Evolutionary conservation across 805 yeast species (phyloP).

Genomic region (Candida easanensis): DNA sequence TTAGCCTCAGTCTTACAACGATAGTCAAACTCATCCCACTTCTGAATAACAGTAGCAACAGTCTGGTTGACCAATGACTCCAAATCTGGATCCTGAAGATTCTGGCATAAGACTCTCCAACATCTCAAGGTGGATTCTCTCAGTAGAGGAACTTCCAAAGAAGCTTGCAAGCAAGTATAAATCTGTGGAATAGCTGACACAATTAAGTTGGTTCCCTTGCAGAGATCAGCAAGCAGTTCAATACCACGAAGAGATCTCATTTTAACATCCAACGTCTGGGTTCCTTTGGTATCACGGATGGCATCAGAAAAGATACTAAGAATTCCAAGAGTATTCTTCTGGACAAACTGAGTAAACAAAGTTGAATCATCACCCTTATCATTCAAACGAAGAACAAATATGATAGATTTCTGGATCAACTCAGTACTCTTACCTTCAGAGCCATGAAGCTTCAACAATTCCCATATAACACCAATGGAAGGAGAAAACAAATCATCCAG

Average conservation of each 20-base stretch:
- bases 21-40: constrained; percentile 51
- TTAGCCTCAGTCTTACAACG: constrained; percentile 51
- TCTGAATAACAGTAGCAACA: constrained; percentile 69
- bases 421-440: constrained; percentile 31
- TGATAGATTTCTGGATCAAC: constrained; percentile 37
- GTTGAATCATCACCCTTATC: constrained; percentile 6
- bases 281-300: constrained; percentile 70
- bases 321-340: constrained; percentile 65
- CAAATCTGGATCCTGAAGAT: constrained; percentile 54
- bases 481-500: constrained; percentile 27
- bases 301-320: constrained; percentile 78
- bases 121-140: constrained; percentile 62
- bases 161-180: constrained; percentile 79
- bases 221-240: constrained; percentile 55
- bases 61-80: constrained; percentile 70
- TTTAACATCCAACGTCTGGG: constrained; percentile 70
- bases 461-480: constrained; percentile 35
- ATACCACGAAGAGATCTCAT: constrained; percentile 71
- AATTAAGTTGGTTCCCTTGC: constrained; percentile 43
- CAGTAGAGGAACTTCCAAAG: constrained; percentile 60
- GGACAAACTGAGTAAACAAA: constrained; percentile 41
- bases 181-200: constrained; percentile 79
- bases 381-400: constrained; percentile 34
- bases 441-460: constrained; percentile 41
- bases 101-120: constrained; percentile 59